phyloP scores from a whole-genome alignment of 2,329 filamentous ascomycete species.

The Aspergillus terreus region DNA sequence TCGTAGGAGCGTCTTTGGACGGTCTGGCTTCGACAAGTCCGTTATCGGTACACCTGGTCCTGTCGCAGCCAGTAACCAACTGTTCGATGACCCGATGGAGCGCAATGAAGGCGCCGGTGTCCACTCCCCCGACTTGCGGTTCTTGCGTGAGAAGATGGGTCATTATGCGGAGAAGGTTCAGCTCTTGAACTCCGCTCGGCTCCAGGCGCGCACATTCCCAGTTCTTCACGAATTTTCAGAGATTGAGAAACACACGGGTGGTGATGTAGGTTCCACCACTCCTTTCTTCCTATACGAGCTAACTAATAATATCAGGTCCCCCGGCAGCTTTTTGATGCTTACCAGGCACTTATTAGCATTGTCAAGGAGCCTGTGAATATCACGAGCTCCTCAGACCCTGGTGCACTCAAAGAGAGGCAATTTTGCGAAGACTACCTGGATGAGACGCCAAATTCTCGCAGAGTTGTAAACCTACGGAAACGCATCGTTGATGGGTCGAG shows the following conservation, averaged over 20 bases:
- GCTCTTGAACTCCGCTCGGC: constrained; percentile 69
- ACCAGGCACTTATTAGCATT: constrained; percentile 75
- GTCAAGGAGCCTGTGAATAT: constrained; percentile 66
- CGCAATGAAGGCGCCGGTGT: constrained; percentile 50
- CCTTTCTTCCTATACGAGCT: background rate
- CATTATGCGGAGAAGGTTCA: constrained; percentile 77
- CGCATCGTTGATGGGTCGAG: constrained; percentile 77
- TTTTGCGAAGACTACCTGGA: constrained; percentile 76
- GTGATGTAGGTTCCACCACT: constrained; percentile 49
- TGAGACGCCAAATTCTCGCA: constrained; percentile 62
- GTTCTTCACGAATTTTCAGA: constrained; percentile 72
- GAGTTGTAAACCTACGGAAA: constrained; percentile 67
- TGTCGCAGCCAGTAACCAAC: constrained; percentile 54
- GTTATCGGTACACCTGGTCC: constrained; percentile 78
- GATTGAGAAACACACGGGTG: constrained; percentile 66
- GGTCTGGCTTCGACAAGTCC: constrained; percentile 72
- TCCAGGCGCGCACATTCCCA: constrained; percentile 65
- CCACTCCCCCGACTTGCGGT: constrained; percentile 66
- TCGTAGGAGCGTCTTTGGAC: constrained; percentile 59
- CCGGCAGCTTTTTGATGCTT: constrained; percentile 74
- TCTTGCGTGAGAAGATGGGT: constrained; percentile 77
- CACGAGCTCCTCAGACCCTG: constrained; percentile 57
- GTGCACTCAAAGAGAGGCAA: constrained; percentile 68
- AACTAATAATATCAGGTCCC: constrained; percentile 52
- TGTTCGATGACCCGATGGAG: constrained; percentile 66